Evolutionary conservation across 2,329 filamentous ascomycete genomes (phyloP).

Genomic region (Aureobasidium sp.): DNA sequence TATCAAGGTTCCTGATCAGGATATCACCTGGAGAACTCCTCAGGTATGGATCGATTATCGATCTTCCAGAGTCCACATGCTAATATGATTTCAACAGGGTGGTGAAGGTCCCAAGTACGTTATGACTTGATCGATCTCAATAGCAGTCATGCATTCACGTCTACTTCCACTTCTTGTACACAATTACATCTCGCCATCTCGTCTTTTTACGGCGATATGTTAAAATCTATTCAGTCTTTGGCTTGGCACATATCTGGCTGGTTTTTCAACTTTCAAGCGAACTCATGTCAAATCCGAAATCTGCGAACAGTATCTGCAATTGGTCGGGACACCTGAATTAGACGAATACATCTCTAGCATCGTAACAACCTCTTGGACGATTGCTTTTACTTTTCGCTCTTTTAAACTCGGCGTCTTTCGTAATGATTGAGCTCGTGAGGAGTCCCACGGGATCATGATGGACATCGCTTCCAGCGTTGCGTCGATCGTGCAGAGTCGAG

Average conservation of each 20-base stretch:
- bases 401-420: not conserved
- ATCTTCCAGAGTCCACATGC: not conserved
- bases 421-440: not conserved
- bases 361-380: not conserved
- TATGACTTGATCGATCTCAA: constrained; percentile 40
- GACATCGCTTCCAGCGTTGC: not conserved
- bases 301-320: not conserved
- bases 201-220: not conserved
- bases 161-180: constrained; percentile 10
- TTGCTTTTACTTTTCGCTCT: not conserved
- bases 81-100: constrained; percentile 31
- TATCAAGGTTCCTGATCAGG: constrained; percentile 93
- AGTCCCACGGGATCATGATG: not conserved
- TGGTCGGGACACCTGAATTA: not conserved
- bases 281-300: not conserved
- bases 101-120: constrained; percentile 67
- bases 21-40: constrained; percentile 85
- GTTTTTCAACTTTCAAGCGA: not conserved
- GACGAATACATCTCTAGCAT: not conserved
- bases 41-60: constrained; percentile 46
- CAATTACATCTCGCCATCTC: not conserved
- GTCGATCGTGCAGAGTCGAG: not conserved
- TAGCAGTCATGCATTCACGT: not conserved
- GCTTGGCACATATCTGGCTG: not conserved
- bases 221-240: not conserved